A percentile compares a stretch with the other conserved stretches of the same genome.
Evolutionary conservation across 2,329 filamentous ascomycete species (phyloP).

Genomic region (Hymenoscyphus infarciens): DNA sequence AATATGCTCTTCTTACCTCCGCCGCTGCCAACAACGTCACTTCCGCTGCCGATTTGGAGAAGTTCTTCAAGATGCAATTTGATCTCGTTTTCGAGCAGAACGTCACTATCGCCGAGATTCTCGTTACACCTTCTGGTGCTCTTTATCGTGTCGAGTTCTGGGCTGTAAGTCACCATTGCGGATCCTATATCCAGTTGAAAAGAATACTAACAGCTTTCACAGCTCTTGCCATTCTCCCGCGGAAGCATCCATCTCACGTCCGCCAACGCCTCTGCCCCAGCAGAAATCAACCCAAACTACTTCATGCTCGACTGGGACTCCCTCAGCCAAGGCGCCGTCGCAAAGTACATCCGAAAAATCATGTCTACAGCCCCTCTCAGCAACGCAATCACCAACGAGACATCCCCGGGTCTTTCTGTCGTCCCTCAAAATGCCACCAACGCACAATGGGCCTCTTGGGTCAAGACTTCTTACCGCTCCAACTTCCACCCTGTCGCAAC

Average conservation of each 20-base stretch:
- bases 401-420: constrained; percentile 25
- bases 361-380: constrained; percentile 20
- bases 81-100: constrained; percentile 44
- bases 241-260: constrained; percentile 42
- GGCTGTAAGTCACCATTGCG: constrained; percentile 25
- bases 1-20: constrained; percentile 9
- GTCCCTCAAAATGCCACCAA: constrained; percentile 27
- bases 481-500: constrained; percentile 19
- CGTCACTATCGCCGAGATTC: constrained; percentile 20
- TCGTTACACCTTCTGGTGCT: constrained; percentile 35
- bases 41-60: constrained; percentile 36
- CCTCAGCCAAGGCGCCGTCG: constrained; percentile 35
- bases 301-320: constrained; percentile 40
- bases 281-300: constrained; percentile 41
- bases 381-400: constrained; percentile 16
- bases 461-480: constrained; percentile 7
- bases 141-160: constrained; percentile 40
- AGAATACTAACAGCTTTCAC: not conserved
- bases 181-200: not conserved
- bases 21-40: constrained; percentile 29
- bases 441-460: constrained; percentile 13
- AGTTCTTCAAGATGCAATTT: constrained; percentile 44
- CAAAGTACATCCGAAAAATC: constrained; percentile 29
- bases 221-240: constrained; percentile 38
- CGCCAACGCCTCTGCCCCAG: constrained; percentile 24